Evolutionary conservation across 208 protist genomes (phyloP), one percentile per base, ranked within the genome.

Genomic region (Wallacemonas collosoma): DNA sequence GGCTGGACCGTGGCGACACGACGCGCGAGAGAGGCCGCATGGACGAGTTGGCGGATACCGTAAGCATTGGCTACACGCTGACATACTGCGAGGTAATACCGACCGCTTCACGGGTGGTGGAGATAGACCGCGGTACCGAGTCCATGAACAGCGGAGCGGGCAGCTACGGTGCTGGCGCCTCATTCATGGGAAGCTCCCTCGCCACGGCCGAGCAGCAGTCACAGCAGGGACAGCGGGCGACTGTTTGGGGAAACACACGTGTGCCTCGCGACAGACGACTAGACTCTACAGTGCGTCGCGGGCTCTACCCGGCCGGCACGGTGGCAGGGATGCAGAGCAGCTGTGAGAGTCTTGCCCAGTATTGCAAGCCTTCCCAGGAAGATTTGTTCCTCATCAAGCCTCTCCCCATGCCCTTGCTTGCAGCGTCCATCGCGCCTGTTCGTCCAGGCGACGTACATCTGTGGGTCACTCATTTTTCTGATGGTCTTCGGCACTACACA

Each of bases 381-480:
- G 64, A 65, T 17, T 64, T 88, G 5, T 67, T 78, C 44, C 77
- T 77, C n/a, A 75, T 96, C 8, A 85, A 83, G 68, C 89, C 92
- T 6, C 81, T 96, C 17, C 87, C 85, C 8, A 63, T 96, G 5
- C 92, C 92, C 17, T 74, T 96, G 65, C 78, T 94, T 39, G 78
- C 93, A 38, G 93, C 89, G 12, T 39, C 63, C 15, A 85, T 96
- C 17, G 72, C 82, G 1, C 76, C 72, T 1, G 73, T 94, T 1
- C 38, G 58, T 5, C 81, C 86, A 3, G 87, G 91, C 1, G 91
- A 96, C 57, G 78, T 73, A 4, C 91, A 96, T 67, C 68, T 96
- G n/a, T 83, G 91, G 71, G 82, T 96, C 50, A 92, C 91, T 35
- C 89, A 94, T 65, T 77, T 86, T 1, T 82, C 83, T 55, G 72